phyloP scores from a whole-genome alignment of 2,329 filamentous ascomycete genomes.

The Cercospora janseana region DNA sequence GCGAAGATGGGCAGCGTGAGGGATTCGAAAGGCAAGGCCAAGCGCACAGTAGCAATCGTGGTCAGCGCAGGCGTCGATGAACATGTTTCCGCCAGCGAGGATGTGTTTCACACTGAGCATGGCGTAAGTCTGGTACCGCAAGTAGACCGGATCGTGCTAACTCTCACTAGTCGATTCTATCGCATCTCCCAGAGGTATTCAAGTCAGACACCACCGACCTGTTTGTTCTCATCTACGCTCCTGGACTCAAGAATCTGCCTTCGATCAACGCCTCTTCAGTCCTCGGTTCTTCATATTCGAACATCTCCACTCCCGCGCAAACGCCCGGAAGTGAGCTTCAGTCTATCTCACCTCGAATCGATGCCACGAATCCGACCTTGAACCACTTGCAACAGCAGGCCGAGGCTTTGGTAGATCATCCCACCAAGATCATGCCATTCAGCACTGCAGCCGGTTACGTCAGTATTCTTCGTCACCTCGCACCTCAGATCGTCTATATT shows the following conservation, averaged over 20 bases:
- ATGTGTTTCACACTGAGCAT: conserved; percentile 65
- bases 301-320: conserved; percentile 66
- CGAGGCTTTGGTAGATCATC: conserved; percentile 73
- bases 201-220: conserved; percentile 72
- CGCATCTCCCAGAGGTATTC: conserved; percentile 76
- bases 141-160: conserved; percentile 27
- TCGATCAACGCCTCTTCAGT: conserved; percentile 53
- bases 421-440: conserved; percentile 85
- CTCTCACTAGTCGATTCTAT: conserved; percentile 62
- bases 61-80: conserved; percentile 71
- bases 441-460: conserved; percentile 78
- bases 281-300: conserved; percentile 81
- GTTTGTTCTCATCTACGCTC: conserved; percentile 87
- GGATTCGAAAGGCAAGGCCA: conserved; percentile 33
- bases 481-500: conserved; percentile 82
- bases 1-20: conserved; percentile 19
- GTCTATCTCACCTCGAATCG: conserved; percentile 44
- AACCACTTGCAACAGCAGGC: conserved; percentile 79
- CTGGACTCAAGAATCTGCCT: conserved; percentile 56
- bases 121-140: conserved; percentile 62
- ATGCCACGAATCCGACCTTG: conserved; percentile 51
- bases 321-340: conserved; percentile 61
- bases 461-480: conserved; percentile 81
- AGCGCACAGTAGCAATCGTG: conserved; percentile 80
- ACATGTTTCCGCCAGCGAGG: conserved; percentile 55